Base-by-base conservation (phyloP, 805 yeast genomes). In the Lipomyces lipofer region DNA sequence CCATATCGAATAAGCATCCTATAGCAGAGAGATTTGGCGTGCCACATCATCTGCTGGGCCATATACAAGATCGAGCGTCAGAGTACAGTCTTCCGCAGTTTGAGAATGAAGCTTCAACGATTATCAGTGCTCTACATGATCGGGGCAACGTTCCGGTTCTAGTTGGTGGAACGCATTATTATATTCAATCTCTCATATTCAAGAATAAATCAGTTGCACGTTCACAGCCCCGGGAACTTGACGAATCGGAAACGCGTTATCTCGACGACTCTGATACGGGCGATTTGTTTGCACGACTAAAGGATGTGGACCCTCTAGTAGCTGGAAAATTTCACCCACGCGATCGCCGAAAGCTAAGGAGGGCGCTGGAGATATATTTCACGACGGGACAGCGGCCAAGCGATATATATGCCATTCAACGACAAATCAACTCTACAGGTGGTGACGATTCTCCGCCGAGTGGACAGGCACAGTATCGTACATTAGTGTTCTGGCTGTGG, bases 101-200 rank as follows among this genome's bases (percentile, higher is more conserved):
- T 67, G 82, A 84, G 48, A 66, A 73, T 32, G 97, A 89, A 62
- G 96, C 96, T 7, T 64, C 74, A 30, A 67, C 59, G 0, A 76
- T 56, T 42, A 58, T 91, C 6, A 77, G 78, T 0, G 86, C 83
- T 29, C 84, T 92, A 9, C 85, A 84, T 56, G 51, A 67, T 0
- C 67, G 86, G 19, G 87, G 87, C 0, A 90, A 89, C 64, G 63
- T 86, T 1, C 97, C 99, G 0, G 86, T 94, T 2, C 68, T 94
- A 0, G 94, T 94, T 1, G 99, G 99, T 4, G 99, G 99, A 0
- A 94, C 99, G 0, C 97, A 91, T 66, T 94, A 94, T 69, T 94
- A 94, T 67, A 73, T 89, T 33, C 97, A 88, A 69, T 82, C 87
- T 7, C 67, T 92, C 6, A 67, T 88, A 7, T 88, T 91, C 67